Conservation (phyloP, 352 stramenopile genomes). For the Phytopythium aichiense region DNA sequence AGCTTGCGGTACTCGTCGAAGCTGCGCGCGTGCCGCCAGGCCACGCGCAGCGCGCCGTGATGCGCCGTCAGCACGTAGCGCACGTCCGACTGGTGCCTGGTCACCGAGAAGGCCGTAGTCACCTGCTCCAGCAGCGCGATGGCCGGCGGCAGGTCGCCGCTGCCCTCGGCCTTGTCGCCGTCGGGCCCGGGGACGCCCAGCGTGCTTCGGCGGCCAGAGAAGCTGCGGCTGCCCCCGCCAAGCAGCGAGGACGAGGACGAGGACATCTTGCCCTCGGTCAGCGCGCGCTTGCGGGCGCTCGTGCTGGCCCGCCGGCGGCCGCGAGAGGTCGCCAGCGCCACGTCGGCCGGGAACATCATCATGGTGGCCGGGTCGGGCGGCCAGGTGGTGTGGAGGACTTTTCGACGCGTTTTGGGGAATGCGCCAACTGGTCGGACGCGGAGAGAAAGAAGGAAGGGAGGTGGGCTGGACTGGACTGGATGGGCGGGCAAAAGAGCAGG, state of each 20-base stretch:
- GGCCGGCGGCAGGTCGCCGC: slow-evolving; percentile 24
- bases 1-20: slow-evolving; percentile 77
- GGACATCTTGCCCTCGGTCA: slow-evolving; percentile 13
- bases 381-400: background rate
- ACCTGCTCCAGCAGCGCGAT: slow-evolving; percentile 56
- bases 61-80: slow-evolving; percentile 58
- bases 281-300: slow-evolving; percentile 20
- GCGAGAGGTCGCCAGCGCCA: slow-evolving; percentile 22
- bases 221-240: slow-evolving; percentile 6
- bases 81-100: slow-evolving; percentile 49
- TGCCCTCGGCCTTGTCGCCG: slow-evolving; percentile 7
- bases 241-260: background rate
- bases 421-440: background rate
- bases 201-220: slow-evolving; percentile 20
- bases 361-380: background rate
- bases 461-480: too few species aligned
- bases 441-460: background rate
- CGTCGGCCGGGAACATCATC: slow-evolving; percentile 33
- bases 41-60: slow-evolving; percentile 23
- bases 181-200: slow-evolving; percentile 23
- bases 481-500: background rate
- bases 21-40: slow-evolving; percentile 44
- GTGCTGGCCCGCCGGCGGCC: slow-evolving; percentile 18
- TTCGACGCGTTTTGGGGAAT: background rate
- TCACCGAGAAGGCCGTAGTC: slow-evolving; percentile 34